These are phyloP conservation scores for Aspergillus baeticus DNA, from an alignment of 495 filamentous ascomycete genomes.

Conservation along the genomic window DNA sequence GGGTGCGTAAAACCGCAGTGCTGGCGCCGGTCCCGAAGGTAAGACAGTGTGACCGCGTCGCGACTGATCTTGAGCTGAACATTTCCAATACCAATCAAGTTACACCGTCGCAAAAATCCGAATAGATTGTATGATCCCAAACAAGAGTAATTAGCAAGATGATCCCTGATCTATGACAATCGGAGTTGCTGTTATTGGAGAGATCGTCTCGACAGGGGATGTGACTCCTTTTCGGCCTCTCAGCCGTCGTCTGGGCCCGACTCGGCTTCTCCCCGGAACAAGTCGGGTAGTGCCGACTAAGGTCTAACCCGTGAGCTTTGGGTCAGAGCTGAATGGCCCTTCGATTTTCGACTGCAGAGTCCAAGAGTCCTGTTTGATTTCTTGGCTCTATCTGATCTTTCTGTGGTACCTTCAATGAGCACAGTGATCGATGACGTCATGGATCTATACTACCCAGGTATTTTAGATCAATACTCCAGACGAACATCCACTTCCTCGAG, in stretches of 20 bases:
- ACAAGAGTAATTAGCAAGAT: not conserved
- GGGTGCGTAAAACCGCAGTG: slow-evolving; percentile 1
- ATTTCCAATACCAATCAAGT: not conserved
- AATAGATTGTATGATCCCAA: not conserved
- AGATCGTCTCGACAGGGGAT: not conserved
- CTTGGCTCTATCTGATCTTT: too few relatives aligned
- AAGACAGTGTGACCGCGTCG: slow-evolving; percentile 15
- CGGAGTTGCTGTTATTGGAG: not conserved
- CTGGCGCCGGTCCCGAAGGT: not conserved
- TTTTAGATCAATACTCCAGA: too few relatives aligned
- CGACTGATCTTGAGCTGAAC: slow-evolving; percentile 19
- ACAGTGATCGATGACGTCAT: too few relatives aligned
- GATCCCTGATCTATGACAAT: not conserved
- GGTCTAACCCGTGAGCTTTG: slow-evolving; percentile 9
- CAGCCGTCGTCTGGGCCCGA: slow-evolving; percentile 12
- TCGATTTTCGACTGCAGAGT: not conserved
- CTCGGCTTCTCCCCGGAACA: slow-evolving; percentile 20
- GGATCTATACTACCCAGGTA: too few relatives aligned
- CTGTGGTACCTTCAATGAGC: too few relatives aligned
- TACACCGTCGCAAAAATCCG: not conserved
- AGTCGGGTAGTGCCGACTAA: slow-evolving; percentile 16
- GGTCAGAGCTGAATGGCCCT: not conserved
- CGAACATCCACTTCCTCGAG: too few relatives aligned
- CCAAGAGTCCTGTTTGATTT: not conserved
- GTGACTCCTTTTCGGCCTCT: not conserved